A percentile compares a stretch with the other conserved stretches of the same genome.
phyloP scores from a whole-genome alignment of 2,329 filamentous ascomycete species.

The Neocatenulostroma microsporum region DNA sequence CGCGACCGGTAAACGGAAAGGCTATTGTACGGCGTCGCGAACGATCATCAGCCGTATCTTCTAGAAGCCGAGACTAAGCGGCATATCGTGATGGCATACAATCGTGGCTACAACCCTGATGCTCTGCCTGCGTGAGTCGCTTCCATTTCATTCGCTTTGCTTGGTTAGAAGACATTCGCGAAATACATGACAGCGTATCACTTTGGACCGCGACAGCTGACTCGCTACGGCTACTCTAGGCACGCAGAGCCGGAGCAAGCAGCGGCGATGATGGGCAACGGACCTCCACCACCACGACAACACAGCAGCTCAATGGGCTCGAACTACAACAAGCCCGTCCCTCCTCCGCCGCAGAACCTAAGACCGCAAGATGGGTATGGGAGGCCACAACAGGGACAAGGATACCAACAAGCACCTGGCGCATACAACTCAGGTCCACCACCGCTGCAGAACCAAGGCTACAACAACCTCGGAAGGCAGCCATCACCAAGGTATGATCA shows the following conservation, averaged over 20 bases:
- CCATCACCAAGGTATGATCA: conserved; percentile 30
- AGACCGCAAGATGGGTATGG: conserved; percentile 29
- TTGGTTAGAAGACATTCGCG: conserved; percentile 6
- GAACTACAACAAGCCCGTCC: conserved; percentile 37
- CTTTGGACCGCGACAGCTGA: conserved; percentile 12
- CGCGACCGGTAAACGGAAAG: not conserved
- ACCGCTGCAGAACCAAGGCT: conserved; percentile 19
- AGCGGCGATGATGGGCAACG: conserved; percentile 33
- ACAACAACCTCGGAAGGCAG: conserved; percentile 26
- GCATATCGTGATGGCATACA: conserved; percentile 69
- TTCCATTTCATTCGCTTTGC: conserved; percentile 1
- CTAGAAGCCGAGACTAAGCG: not conserved
- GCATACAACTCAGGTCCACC: conserved; percentile 30
- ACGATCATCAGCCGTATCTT: not conserved
- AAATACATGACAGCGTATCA: conserved; percentile 1
- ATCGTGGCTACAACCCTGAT: conserved; percentile 86
- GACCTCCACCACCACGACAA: conserved; percentile 17
- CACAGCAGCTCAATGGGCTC: conserved; percentile 27
- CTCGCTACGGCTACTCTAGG: conserved; percentile 33
- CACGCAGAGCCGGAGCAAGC: conserved; percentile 65
- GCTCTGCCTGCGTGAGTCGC: conserved; percentile 74
- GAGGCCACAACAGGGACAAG: conserved; percentile 20
- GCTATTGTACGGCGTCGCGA: not conserved
- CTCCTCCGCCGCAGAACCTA: conserved; percentile 30
- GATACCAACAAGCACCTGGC: conserved; percentile 30